phyloP scores from a whole-genome alignment of 164 flowering plant genomes.

The Nelumbo lutea region DNA sequence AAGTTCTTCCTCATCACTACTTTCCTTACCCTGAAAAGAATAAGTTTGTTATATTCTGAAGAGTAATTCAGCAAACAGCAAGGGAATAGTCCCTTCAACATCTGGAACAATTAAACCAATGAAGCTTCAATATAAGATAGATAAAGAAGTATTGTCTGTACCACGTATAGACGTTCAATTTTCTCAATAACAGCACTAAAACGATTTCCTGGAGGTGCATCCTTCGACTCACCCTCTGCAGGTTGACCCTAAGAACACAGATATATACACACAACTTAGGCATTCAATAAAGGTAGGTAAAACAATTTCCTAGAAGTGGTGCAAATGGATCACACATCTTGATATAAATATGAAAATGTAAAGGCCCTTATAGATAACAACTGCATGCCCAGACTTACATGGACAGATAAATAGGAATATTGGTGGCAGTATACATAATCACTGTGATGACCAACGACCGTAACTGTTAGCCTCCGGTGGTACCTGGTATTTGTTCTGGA shows the following conservation, averaged over 20 bases:
- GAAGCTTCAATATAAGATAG: slow-evolving; percentile 1
- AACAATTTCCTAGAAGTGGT: not conserved
- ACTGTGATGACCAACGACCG: too few species aligned
- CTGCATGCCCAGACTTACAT: not conserved
- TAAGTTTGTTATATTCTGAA: not conserved
- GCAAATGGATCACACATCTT: not conserved
- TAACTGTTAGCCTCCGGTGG: too few species aligned
- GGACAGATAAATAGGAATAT: not conserved
- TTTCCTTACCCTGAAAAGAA: slow-evolving; percentile 68
- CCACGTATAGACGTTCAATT: slow-evolving; percentile 95
- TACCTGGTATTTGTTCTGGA: too few species aligned
- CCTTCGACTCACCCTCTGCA: slow-evolving; percentile 44
- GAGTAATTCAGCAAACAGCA: slow-evolving; percentile 6
- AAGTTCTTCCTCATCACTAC: slow-evolving; percentile 94
- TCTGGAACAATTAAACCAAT: not conserved
- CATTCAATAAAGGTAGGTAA: not conserved
- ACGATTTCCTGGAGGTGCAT: slow-evolving; percentile 66
- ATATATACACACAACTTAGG: slow-evolving; percentile 2
- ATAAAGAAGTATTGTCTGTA: slow-evolving; percentile 17
- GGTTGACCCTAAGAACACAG: slow-evolving; percentile 32
- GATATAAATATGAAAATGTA: too few species aligned
- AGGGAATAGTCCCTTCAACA: not conserved
- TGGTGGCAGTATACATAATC: not conserved
- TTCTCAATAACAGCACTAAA: slow-evolving; percentile 94
- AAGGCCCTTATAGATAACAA: too few species aligned